phyloP scores from a whole-genome alignment of 495 filamentous ascomycete genomes.

The Penicillium ochrochloron region DNA sequence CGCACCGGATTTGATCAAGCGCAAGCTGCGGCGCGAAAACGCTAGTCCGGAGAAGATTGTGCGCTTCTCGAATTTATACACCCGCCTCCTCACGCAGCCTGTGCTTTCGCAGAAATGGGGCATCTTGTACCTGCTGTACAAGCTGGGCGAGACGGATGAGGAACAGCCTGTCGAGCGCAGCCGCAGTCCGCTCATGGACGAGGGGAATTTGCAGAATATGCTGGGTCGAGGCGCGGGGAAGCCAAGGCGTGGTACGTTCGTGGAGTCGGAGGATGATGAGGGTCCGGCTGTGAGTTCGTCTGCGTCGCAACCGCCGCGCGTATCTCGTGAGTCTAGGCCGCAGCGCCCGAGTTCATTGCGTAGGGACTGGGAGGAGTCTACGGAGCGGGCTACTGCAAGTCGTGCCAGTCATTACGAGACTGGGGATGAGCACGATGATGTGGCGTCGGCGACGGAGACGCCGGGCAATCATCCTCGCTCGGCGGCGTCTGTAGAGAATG shows the following conservation, averaged over 20 bases:
- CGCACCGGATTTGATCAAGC: slow-evolving; percentile 88
- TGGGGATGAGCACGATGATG: slow-evolving; percentile 25
- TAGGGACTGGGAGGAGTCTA: slow-evolving; percentile 26
- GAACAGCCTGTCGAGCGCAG: slow-evolving; percentile 37
- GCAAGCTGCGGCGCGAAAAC: slow-evolving; percentile 75
- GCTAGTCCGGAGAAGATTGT: slow-evolving; percentile 82
- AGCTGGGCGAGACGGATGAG: slow-evolving; percentile 66
- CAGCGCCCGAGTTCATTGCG: slow-evolving; percentile 39
- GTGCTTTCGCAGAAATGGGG: slow-evolving; percentile 96
- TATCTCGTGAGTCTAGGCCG: slow-evolving; percentile 9
- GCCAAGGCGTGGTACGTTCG: slow-evolving; percentile 26
- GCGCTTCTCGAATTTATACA: slow-evolving; percentile 86
- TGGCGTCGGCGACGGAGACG: slow-evolving; percentile 25
- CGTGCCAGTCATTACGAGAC: slow-evolving; percentile 28
- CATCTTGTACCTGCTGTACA: slow-evolving; percentile 87
- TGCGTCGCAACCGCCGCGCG: slow-evolving; percentile 43
- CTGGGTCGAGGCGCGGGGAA: slow-evolving; percentile 34
- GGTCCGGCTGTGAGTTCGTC: slow-evolving; percentile 52
- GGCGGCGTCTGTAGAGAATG: slow-evolving; percentile 67
- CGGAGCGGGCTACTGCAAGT: slow-evolving; percentile 22
- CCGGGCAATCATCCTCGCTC: slow-evolving; percentile 22
- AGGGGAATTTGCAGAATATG: slow-evolving; percentile 44
- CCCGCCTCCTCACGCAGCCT: slow-evolving; percentile 81
- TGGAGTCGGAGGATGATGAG: slow-evolving; percentile 48
- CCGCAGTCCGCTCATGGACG: slow-evolving; percentile 47